Base-by-base conservation (phyloP, 140 eudicot genomes). In the Oenanthe javanica region DNA sequence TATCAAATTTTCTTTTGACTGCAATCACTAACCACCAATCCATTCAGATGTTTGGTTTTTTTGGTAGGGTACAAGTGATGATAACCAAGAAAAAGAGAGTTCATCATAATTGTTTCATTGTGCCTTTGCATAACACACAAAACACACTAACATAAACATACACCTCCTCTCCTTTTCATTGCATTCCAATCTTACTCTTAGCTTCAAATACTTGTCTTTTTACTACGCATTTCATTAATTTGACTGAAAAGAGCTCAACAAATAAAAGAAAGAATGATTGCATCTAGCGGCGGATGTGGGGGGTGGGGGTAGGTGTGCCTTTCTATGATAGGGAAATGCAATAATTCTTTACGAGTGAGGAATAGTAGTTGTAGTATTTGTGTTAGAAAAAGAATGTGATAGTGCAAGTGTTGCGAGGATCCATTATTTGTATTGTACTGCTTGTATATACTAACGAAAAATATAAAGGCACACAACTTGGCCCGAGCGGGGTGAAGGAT, bases 241-340 rank as follows among this genome's bases (percentile, higher is more conserved):
- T 85, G 87, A 85, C 85, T 71, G 15, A 72, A 78, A 55, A 78
- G 82, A 71, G 55, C 36, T 72, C 77, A 45, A 43, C 77, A 63
- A 76, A 57, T 66, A 61, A 47, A 40, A 51, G 49, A 72, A 49
- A 46, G 43, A 38, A 78, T 85, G 80, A 85, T 85, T 85, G 64
- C 81, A 73, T 77, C 79, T 63, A 89, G 87, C 93, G 93, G 93
- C 93, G 90, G 83, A 79, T 38, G 87, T 85, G 87, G 77, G 77
- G 86, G 69, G 69, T 61, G 69, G 67, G 77, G 86, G 84, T 59
- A 75, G 79, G 79, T 75, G 40, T 47, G 79, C 36, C 79, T 75
- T 75, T 75, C 27, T 75, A 75, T 75, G 79, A 47, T 49, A 48
- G 61, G 63, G 46, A 23, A 75, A 7, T 75, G 79, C 79, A 75